These are phyloP conservation scores for Backusella australiensis DNA, from an alignment of 192 early-diverging fungal species.

Conservation along the genomic window DNA sequence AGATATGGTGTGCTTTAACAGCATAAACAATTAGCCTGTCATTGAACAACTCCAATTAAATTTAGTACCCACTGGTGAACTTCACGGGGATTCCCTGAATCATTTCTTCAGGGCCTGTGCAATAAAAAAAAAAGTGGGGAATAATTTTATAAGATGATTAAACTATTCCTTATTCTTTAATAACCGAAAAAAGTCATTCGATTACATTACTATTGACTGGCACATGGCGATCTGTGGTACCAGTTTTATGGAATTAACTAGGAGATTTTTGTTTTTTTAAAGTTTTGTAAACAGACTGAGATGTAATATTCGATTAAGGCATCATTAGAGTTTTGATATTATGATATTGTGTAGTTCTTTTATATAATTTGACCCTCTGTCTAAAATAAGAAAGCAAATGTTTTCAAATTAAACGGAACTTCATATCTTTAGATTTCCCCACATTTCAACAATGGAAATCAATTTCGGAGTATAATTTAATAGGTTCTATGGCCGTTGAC, in stretches of 20 bases:
- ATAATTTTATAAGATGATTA: background rate
- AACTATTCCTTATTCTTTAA: background rate
- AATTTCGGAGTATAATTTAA: background rate
- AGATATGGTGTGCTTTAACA: too few relatives aligned
- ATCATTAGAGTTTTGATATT: background rate
- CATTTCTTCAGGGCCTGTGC: background rate
- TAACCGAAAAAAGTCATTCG: slow-evolving; percentile 1
- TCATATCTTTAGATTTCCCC: background rate
- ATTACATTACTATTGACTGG: background rate
- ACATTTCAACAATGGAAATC: slow-evolving; percentile 1
- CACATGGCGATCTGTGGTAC: slow-evolving; percentile 3
- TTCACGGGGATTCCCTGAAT: background rate
- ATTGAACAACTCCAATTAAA: background rate
- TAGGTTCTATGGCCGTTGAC: background rate
- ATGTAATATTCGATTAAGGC: background rate
- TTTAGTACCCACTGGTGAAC: background rate
- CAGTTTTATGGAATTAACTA: background rate
- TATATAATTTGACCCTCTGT: background rate
- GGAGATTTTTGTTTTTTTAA: background rate
- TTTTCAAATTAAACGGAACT: background rate
- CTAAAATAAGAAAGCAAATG: background rate
- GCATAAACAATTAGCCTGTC: slow-evolving; percentile 12
- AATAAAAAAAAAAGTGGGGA: background rate
- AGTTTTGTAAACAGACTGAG: slow-evolving; percentile 1
- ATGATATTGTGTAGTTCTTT: background rate